phyloP scores from a whole-genome alignment of 2,329 filamentous ascomycete genomes.

The Aspergillus jensenii region DNA sequence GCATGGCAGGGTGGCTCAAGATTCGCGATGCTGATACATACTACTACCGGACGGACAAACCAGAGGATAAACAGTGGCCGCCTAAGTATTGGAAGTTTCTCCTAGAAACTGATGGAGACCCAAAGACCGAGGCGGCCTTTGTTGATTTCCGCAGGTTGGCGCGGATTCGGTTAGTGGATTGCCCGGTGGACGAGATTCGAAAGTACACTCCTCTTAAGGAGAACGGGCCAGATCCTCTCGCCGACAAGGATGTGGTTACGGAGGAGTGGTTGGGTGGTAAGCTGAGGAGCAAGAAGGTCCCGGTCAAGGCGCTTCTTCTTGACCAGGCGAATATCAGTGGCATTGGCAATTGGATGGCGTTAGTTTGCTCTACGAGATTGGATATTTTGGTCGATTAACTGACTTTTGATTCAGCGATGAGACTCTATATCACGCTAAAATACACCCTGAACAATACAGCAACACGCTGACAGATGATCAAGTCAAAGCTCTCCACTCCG shows the following conservation, averaged over 20 bases:
- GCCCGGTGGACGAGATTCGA: conserved; percentile 72
- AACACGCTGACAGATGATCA: conserved; percentile 74
- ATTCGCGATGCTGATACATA: conserved; percentile 75
- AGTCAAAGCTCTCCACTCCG: conserved; percentile 68
- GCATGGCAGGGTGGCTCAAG: conserved; percentile 80
- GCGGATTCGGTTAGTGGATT: conserved; percentile 79
- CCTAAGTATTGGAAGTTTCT: conserved; percentile 88
- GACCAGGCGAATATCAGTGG: conserved; percentile 88
- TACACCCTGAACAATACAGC: conserved; percentile 92
- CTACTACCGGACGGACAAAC: conserved; percentile 70
- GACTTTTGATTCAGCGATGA: conserved; percentile 62
- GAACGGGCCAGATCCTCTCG: conserved; percentile 90
- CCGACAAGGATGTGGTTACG: conserved; percentile 75
- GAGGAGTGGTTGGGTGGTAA: conserved; percentile 71
- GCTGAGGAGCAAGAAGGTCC: conserved; percentile 74
- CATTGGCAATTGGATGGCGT: conserved; percentile 94
- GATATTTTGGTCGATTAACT: neutral
- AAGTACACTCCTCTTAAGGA: conserved; percentile 76
- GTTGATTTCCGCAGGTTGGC: conserved; percentile 78
- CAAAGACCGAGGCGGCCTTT: conserved; percentile 71
- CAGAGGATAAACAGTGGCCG: conserved; percentile 70
- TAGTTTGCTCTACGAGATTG: conserved; percentile 23
- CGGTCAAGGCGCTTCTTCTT: conserved; percentile 83
- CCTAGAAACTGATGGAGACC: conserved; percentile 63
- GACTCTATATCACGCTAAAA: conserved; percentile 80